Conservation (phyloP, 2,329 filamentous ascomycete genomes). For the Macrophomina tecta region DNA sequence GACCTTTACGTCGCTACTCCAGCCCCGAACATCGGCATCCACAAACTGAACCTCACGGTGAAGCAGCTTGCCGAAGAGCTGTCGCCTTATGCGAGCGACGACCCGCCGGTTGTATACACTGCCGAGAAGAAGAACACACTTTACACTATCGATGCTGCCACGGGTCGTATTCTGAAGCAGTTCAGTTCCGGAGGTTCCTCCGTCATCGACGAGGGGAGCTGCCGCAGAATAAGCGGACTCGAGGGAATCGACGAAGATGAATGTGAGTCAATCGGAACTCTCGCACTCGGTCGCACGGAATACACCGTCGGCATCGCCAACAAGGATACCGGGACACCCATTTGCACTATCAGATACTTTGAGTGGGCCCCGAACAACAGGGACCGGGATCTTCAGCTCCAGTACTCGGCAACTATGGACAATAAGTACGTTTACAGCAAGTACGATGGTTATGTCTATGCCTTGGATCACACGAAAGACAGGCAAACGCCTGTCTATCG, state of each 20-base stretch:
- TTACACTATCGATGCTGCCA: conserved; percentile 86
- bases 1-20: conserved; percentile 86
- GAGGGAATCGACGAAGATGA: conserved; percentile 69
- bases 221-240: conserved; percentile 44
- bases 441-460: conserved; percentile 83
- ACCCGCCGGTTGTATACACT: conserved; percentile 81
- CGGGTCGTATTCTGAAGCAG: conserved; percentile 79
- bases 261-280: conserved; percentile 78
- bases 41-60: conserved; percentile 74
- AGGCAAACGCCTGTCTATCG: conserved; percentile 42
- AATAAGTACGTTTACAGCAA: conserved; percentile 87
- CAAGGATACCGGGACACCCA: conserved; percentile 71
- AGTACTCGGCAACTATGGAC: conserved; percentile 82
- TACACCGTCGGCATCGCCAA: conserved; percentile 89
- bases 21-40: conserved; percentile 63
- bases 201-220: conserved; percentile 74
- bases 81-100: conserved; percentile 75
- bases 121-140: conserved; percentile 90
- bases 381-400: conserved; percentile 83
- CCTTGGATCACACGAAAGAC: conserved; percentile 71
- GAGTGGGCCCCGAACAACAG: conserved; percentile 95
- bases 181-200: conserved; percentile 78
- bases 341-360: conserved; percentile 89
- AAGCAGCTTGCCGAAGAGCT: conserved; percentile 87
- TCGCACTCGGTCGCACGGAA: conserved; percentile 84